Conservation (phyloP, 2,329 filamentous ascomycete species). For the Incumbomyces delicatus region DNA sequence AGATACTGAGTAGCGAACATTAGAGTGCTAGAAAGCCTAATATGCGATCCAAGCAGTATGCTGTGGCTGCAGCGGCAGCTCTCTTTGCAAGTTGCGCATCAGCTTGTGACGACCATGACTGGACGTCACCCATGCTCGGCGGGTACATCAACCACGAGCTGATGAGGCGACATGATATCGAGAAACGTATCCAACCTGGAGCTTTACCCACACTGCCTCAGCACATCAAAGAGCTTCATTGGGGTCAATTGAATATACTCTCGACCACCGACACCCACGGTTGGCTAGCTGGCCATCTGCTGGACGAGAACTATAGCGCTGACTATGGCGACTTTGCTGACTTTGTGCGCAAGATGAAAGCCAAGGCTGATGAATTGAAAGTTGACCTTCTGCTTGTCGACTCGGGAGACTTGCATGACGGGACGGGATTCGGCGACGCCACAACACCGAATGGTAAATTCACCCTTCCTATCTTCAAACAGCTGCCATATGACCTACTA, state of each 20-base stretch:
- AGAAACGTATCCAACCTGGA: slow-evolving; percentile 17
- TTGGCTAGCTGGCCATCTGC: slow-evolving; percentile 52
- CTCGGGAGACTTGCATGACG: slow-evolving; percentile 56
- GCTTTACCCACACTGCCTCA: slow-evolving; percentile 14
- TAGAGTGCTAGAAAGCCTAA: background rate
- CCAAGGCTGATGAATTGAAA: slow-evolving; percentile 45
- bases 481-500: slow-evolving; percentile 45
- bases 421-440: slow-evolving; percentile 52
- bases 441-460: slow-evolving; percentile 48
- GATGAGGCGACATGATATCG: slow-evolving; percentile 17
- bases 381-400: slow-evolving; percentile 54
- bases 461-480: slow-evolving; percentile 44
- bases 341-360: slow-evolving; percentile 51
- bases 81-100: background rate
- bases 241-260: slow-evolving; percentile 54
- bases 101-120: slow-evolving; percentile 18
- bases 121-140: slow-evolving; percentile 18
- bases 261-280: slow-evolving; percentile 43
- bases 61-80: background rate
- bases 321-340: slow-evolving; percentile 58
- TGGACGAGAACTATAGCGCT: slow-evolving; percentile 37
- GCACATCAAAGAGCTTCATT: slow-evolving; percentile 36
- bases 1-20: too few species aligned
- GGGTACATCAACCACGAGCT: slow-evolving; percentile 16
- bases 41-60: slow-evolving; percentile 1